Base-by-base conservation (phyloP, 306 rosid genomes). In the Prunus padus region DNA sequence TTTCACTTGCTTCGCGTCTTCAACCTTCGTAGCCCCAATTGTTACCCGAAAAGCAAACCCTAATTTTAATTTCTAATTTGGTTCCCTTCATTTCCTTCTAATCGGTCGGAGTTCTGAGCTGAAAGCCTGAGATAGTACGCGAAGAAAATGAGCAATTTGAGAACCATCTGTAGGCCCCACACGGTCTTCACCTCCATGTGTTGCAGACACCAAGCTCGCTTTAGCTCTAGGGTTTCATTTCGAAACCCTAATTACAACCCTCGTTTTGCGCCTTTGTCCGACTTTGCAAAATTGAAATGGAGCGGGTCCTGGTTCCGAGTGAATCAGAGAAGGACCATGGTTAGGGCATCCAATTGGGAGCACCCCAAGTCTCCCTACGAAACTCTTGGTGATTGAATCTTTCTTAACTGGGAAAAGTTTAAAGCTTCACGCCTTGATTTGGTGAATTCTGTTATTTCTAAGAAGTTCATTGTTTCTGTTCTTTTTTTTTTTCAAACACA, bases 281-380 rank as follows among this genome's bases (percentile, higher is more conserved):
- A 81, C 67, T 77, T 86, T 15, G 75, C 78, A 20, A 74, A 67
- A 63, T 82, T 84, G 42, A 77, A n/a, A 30, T 71, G 82, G 33
- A 45, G 73, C 1, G 86, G 79, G 66, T 76, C 68, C 2, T 82
- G 87, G 89, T 87, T 90, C 75, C 87, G 92, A 13, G 68, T 81
- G 40, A 83, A 79, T 72, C 98, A 86, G 84, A 83, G 91, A 82
- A 87, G 95, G 79, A 88, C 92, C 49, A 51, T 86, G 54, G 88
- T 84, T 28, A 86, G 69, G 68, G 95, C 96, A 6, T 70, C 95
- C 8, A 90, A 86, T 46, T 90, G 98, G 98, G 75, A 79, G 23
- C 88, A 89, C n/a, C 87, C 82, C 40, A 88, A 85, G 75, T 83
- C 98, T 80, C 98, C 98, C 1, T 94, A 94, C 72, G 92, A 90